Percentiles rank a stretch among this genome's conserved stretches.
Conservation (phyloP, 2,329 filamentous ascomycete species). For the Sporothrix curviconia region DNA sequence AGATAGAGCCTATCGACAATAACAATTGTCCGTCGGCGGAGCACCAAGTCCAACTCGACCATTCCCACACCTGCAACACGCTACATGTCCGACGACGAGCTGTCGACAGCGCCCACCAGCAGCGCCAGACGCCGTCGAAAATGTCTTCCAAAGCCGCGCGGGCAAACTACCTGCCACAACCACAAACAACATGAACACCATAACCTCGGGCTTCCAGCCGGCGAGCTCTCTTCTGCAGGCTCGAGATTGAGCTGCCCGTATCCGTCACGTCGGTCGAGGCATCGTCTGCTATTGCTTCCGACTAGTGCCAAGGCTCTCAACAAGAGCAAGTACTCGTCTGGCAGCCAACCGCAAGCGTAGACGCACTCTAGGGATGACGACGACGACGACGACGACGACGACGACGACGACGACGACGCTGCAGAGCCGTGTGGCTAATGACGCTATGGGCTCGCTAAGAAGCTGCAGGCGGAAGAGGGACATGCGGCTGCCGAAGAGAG, state of each 20-base stretch:
- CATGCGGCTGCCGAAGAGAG: neutral
- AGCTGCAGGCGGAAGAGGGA: conserved; percentile 47
- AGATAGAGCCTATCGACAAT: no score
- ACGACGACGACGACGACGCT: conserved; percentile 18
- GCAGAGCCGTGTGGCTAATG: conserved; percentile 21
- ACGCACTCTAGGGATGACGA: conserved; percentile 27
- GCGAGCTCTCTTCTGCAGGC: conserved; percentile 21
- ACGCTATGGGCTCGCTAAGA: conserved; percentile 49
- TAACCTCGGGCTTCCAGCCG: conserved; percentile 15
- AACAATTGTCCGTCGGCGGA: conserved; percentile 19
- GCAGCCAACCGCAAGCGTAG: conserved; percentile 34
- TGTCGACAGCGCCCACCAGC: conserved; percentile 39
- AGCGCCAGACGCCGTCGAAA: conserved; percentile 31
- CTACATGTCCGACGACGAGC: conserved; percentile 31
- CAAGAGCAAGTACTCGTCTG: conserved; percentile 44
- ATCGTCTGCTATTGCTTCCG: conserved; percentile 36
- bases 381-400: conserved; percentile 31
- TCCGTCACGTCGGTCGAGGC: neutral
- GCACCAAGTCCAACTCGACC: conserved; percentile 30
- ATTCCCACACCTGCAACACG: conserved; percentile 30
- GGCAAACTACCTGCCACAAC: conserved; percentile 15
- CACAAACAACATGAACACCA: neutral
- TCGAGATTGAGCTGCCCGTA: conserved; percentile 32
- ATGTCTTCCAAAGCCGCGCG: conserved; percentile 23
- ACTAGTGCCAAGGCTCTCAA: conserved; percentile 40